phyloP scores from a whole-genome alignment of 139 green algal genomes.

The Chlorella sp. region DNA sequence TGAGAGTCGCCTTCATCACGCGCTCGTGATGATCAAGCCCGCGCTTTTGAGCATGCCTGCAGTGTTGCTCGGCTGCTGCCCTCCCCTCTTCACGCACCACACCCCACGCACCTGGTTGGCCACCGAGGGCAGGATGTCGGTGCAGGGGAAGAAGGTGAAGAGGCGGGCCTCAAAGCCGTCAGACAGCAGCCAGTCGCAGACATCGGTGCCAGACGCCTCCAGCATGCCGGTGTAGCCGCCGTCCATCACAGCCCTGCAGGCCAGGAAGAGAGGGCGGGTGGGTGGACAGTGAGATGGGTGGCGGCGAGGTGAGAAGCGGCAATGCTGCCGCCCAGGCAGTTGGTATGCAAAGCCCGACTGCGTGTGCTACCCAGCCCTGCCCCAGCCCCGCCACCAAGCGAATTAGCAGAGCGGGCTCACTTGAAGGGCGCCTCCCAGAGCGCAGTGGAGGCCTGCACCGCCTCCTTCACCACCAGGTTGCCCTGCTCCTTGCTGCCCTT shows the following conservation, averaged over 20 bases:
- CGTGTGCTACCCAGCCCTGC: neutral
- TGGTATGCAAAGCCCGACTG: neutral
- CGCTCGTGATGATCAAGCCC: too few relatives aligned
- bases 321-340: neutral
- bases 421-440: constrained; percentile 79
- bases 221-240: constrained; percentile 62
- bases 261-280: neutral
- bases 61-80: neutral
- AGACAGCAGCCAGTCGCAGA: constrained; percentile 69
- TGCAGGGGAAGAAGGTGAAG: constrained; percentile 77
- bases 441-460: constrained; percentile 74
- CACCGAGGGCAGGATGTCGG: constrained; percentile 40
- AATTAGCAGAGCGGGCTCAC: neutral
- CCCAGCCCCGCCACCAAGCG: too few relatives aligned
- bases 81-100: neutral
- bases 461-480: constrained; percentile 92
- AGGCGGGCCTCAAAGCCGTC: constrained; percentile 66
- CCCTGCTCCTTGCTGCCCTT: constrained; percentile 78
- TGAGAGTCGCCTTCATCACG: too few relatives aligned
- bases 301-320: too few relatives aligned
- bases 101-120: constrained; percentile 17
- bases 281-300: neutral
- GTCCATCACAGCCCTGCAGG: constrained; percentile 60
- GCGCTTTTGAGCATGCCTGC: too few relatives aligned
- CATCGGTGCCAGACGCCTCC: constrained; percentile 58